These are phyloP conservation scores for Sphaceloma murrayae DNA, from an alignment of 2,329 filamentous ascomycete genomes.

Conservation along the genomic window DNA sequence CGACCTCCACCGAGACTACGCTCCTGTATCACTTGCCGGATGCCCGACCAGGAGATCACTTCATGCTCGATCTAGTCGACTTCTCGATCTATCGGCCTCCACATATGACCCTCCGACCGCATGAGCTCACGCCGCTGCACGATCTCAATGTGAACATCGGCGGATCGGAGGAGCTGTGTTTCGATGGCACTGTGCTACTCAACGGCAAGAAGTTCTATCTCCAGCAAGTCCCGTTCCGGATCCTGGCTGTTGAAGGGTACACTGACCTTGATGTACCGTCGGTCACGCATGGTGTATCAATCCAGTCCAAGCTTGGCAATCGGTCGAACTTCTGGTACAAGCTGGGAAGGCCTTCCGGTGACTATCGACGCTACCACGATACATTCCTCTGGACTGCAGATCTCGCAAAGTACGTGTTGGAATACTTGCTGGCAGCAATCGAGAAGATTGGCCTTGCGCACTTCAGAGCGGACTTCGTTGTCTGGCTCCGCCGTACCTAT, in stretches of 20 bases:
- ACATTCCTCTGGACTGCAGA: conserved; percentile 63
- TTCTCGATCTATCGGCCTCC: conserved; percentile 9
- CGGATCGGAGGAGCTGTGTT: conserved; percentile 38
- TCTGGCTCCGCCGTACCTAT: conserved; percentile 47
- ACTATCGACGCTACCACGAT: conserved; percentile 53
- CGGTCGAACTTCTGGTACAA: conserved; percentile 52
- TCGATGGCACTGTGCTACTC: conserved; percentile 51
- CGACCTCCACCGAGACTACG: background rate
- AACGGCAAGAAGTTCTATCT: conserved; percentile 43
- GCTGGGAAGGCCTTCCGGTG: conserved; percentile 45
- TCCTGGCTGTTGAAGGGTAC: conserved; percentile 59
- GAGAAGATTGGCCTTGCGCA: conserved; percentile 41
- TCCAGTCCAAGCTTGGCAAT: conserved; percentile 43
- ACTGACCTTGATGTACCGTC: conserved; percentile 42
- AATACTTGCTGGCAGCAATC: conserved; percentile 48
- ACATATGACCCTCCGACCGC: background rate
- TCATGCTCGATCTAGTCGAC: background rate
- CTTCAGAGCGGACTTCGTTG: conserved; percentile 50
- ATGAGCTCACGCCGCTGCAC: conserved; percentile 49
- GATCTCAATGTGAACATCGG: conserved; percentile 37
- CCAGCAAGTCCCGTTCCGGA: conserved; percentile 45
- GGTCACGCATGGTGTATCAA: conserved; percentile 43
- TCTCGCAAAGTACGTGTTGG: conserved; percentile 61
- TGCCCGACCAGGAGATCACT: background rate
- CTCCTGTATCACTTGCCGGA: background rate